Conservation (phyloP, 2,329 filamentous ascomycete species). For the Apiospora koreana region DNA sequence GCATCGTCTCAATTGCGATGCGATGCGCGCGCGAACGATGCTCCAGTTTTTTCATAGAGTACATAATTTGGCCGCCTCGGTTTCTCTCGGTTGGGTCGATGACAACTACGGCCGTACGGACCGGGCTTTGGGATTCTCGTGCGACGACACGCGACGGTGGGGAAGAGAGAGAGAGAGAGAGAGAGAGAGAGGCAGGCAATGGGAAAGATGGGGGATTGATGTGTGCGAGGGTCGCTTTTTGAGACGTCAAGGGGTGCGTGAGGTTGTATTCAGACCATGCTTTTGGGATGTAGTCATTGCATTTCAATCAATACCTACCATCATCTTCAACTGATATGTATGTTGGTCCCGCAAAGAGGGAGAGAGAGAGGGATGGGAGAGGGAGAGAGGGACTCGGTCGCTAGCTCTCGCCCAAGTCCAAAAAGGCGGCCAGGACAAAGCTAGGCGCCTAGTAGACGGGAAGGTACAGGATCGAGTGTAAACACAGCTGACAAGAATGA, state of each 20-base stretch:
- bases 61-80: neutral
- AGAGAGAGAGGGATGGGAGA: neutral
- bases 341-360: neutral
- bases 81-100: neutral
- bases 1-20: neutral
- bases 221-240: constrained; percentile 10
- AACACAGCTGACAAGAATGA: neutral
- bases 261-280: neutral
- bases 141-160: neutral
- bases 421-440: too few species aligned
- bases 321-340: neutral
- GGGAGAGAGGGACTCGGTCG: neutral
- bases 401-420: neutral
- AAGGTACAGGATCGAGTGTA: constrained; percentile 4
- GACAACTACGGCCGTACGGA: constrained; percentile 5
- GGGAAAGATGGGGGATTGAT: neutral
- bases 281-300: neutral
- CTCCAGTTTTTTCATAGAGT: neutral
- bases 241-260: constrained; percentile 8
- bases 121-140: constrained; percentile 1
- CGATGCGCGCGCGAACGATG: neutral
- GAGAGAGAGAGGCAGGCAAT: neutral
- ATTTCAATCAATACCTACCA: too few species aligned
- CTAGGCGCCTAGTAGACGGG: neutral
- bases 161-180: neutral